Conservation (phyloP, 257 asterid genomes). For the Ehretia macrophylla region DNA sequence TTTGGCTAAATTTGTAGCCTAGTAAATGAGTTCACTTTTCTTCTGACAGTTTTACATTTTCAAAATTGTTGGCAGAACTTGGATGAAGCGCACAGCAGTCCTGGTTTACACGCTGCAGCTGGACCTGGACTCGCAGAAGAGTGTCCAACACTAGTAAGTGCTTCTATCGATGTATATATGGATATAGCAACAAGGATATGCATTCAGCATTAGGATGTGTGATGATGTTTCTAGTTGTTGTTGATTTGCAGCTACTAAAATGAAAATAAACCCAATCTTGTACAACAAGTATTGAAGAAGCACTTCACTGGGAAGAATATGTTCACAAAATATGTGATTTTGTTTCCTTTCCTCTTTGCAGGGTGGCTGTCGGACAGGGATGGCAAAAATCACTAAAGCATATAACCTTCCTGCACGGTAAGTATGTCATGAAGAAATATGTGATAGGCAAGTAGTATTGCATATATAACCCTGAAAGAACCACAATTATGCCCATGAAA, state of each 20-base stretch:
- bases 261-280: too few species aligned
- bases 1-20: background rate
- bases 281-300: background rate
- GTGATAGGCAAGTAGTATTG: too few species aligned
- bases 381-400: slow-evolving; percentile 77
- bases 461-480: background rate
- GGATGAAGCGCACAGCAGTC: slow-evolving; percentile 97
- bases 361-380: slow-evolving; percentile 99
- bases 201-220: background rate
- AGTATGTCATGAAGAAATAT: slow-evolving; percentile 1
- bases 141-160: slow-evolving; percentile 40
- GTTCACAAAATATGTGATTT: background rate
- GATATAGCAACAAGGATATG: too few species aligned
- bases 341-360: slow-evolving; percentile 16
- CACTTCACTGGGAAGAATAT: background rate
- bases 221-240: background rate
- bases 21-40: background rate
- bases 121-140: slow-evolving; percentile 98
- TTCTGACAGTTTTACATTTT: slow-evolving; percentile 12
- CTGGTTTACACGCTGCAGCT: slow-evolving; percentile 98
- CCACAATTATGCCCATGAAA: too few species aligned
- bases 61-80: slow-evolving; percentile 55
- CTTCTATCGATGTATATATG: too few species aligned
- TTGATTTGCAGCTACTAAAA: background rate
- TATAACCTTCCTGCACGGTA: slow-evolving; percentile 98